Evolutionary conservation across 257 asterid species (phyloP), one percentile per base, ranked within the genome.

Genomic region (Fraxinus americana): DNA sequence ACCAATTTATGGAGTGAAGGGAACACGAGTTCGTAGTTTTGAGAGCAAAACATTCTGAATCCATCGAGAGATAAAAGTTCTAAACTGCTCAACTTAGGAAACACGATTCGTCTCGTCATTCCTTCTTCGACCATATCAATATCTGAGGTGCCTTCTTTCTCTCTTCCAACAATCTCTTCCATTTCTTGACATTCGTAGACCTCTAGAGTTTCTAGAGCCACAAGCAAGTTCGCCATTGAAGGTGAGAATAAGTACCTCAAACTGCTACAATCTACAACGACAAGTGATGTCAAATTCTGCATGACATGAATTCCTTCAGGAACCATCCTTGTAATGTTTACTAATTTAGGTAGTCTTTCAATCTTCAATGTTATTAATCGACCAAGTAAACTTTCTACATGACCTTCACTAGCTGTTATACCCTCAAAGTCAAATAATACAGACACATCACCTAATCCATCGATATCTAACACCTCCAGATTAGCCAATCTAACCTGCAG

Each of bases 1-100:
- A 25, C 29, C 54, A 77, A 16, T 34, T 70, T 29, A 5, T 45
- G 36, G 36, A 70, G 70, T 21, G 69, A 77, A 23, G 80, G 80
- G 66, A 77, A 39, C 8, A 4, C 7, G 32, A 77, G 38, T 21
- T 32, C 50, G 9, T 27, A 52, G 36, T 12, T 10, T 0, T 50
- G 14, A 25, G 29, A n/a, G 65, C 75, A 69, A 19, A 77, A 35
- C 43, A 41, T 69, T 29, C 59, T 19, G 10, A 69, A 34, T 12
- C 36, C n/a, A 43, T 54, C 29, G 0, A 69, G 75, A 14, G 5
- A 25, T 0, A 25, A 16, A 6, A 68, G 38, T 7, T 45, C 36
- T 54, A 69, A 16, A 21, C 75, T 12, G 14, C 70, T 4, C 73
- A 77, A 69, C 50, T 59, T 48, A 5, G 80, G 75, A 12, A 77